phyloP scores from a whole-genome alignment of 108 stramenopile species.

The Skeletonema marinoi region DNA sequence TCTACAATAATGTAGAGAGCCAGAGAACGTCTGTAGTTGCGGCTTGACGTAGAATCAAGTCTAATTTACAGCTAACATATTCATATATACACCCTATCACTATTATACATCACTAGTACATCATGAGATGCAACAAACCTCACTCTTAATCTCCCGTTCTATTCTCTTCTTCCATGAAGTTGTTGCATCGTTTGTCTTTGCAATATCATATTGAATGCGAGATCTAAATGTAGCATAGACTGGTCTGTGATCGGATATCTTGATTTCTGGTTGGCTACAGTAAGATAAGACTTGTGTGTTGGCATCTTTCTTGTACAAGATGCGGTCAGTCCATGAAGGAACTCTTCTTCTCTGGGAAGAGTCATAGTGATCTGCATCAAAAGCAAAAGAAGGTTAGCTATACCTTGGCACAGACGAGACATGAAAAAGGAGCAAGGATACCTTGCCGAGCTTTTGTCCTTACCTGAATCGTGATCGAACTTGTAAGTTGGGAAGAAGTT shows the following conservation, averaged over 20 bases:
- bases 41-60: too few species aligned
- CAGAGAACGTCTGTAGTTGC: too few species aligned
- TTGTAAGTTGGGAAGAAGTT: slow-evolving; percentile 96
- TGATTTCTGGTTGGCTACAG: slow-evolving; percentile 58
- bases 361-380: slow-evolving; percentile 27
- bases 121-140: slow-evolving; percentile 33
- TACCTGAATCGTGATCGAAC: slow-evolving; percentile 76
- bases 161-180: slow-evolving; percentile 5
- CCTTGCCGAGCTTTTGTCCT: background rate
- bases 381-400: background rate
- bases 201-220: slow-evolving; percentile 46
- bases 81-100: background rate
- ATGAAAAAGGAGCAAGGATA: background rate
- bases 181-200: background rate
- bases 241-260: slow-evolving; percentile 93
- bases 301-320: slow-evolving; percentile 83
- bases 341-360: slow-evolving; percentile 78
- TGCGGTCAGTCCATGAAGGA: slow-evolving; percentile 98
- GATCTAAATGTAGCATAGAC: slow-evolving; percentile 83
- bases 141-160: slow-evolving; percentile 22
- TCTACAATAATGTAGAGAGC: too few species aligned
- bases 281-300: slow-evolving; percentile 70
- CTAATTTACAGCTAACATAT: background rate
- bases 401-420: background rate
- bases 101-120: background rate